Base-by-base conservation (phyloP, 768 basidiomycete genomes). In the Trametes cingulata region DNA sequence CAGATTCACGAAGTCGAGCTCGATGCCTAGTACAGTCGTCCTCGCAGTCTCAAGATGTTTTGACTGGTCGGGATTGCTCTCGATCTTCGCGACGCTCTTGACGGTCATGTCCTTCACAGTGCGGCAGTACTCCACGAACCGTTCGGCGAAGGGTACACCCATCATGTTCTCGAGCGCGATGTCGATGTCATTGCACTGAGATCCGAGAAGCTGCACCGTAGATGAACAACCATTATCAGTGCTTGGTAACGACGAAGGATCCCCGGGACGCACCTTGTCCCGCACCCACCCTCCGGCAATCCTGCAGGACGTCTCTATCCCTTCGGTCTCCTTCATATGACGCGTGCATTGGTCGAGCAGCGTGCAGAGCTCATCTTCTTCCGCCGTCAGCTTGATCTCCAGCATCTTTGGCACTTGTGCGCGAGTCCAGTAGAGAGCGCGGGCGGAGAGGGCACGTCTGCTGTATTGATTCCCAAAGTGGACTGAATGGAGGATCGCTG, bases 221-320 rank as follows among this genome's bases (percentile, higher is more conserved):
- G n/a, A n/a, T n/a, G n/a, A n/a, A n/a, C n/a, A n/a, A n/a, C n/a
- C n/a, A n/a, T n/a, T n/a, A n/a, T n/a, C n/a, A n/a, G n/a, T n/a
- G n/a, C n/a, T n/a, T n/a, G n/a, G 29, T 41, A 12, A 13, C 19
- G 20, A 47, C n/a, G 15, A n/a, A n/a, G 17, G n/a, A 15, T 17
- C 1, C 15, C 14, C 7, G n/a, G 10, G 29, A 72, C 76, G 66
- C 61, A 95, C 96, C 87, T 99, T 99, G 74, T 99, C 97, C 68
- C 97, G 80, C 45, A 98, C 97, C 97, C 97, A 99, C 19, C 97
- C 97, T 17, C 97, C 97, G 12, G 95, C 97, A 47, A 99, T 91
- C 65, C 97, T 82, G 71, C 96, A 96, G 0, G 84, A 80, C 0
- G 85, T 86, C 5, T 74, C 72, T 20, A 85, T 77, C 10, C 79